Percentiles rank a stretch among this genome's conserved stretches.
phyloP scores from a whole-genome alignment of 768 basidiomycete species.

The Leccinellum rugosiceps region DNA sequence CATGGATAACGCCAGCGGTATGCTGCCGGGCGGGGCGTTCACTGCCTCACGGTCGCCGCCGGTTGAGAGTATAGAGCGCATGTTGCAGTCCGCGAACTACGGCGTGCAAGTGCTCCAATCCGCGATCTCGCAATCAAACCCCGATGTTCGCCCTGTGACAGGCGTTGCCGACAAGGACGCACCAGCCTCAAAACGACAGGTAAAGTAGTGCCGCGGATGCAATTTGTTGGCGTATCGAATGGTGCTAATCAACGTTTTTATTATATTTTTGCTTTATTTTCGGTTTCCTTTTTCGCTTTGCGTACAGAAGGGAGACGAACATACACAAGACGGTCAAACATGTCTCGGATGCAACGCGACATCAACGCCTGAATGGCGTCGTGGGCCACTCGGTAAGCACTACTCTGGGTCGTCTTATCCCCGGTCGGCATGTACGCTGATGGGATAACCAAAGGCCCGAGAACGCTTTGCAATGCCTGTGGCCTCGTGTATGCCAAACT shows the following conservation, averaged over 20 bases:
- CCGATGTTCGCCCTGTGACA: conserved; percentile 25
- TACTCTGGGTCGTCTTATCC: conserved; percentile 19
- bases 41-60: conserved; percentile 24
- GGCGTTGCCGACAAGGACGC: conserved; percentile 29
- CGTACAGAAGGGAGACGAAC: conserved; percentile 38
- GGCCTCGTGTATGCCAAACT: conserved; percentile 86
- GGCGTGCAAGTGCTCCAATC: conserved; percentile 35
- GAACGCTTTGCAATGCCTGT: conserved; percentile 84
- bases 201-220: conserved; percentile 28
- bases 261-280: conserved; percentile 6
- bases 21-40: conserved; percentile 24
- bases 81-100: conserved; percentile 42
- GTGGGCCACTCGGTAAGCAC: conserved; percentile 72
- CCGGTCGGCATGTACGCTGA: conserved; percentile 24
- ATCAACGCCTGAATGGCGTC: conserved; percentile 83
- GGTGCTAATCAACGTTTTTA: conserved; percentile 26
- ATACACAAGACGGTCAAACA: conserved; percentile 59
- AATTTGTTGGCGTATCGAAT: conserved; percentile 22
- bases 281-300: neutral
- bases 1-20: conserved; percentile 36
- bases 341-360: conserved; percentile 83
- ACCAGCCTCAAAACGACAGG: conserved; percentile 33
- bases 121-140: conserved; percentile 23
- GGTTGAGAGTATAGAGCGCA: conserved; percentile 39
- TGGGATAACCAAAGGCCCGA: conserved; percentile 52